phyloP scores from a whole-genome alignment of 140 eudicot species.

The Bidens hawaiensis region DNA sequence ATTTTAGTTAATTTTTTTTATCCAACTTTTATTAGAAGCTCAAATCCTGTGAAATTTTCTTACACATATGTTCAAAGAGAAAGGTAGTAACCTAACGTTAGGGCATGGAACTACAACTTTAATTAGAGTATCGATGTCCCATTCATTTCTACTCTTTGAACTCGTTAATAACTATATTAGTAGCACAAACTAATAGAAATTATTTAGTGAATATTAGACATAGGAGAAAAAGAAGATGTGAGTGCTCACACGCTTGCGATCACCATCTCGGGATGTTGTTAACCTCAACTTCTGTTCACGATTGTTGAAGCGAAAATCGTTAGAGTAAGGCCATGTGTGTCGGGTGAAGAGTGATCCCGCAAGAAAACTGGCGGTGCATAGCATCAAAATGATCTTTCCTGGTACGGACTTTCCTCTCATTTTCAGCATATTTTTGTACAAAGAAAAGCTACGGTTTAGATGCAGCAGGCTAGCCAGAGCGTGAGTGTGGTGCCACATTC shows the following conservation, averaged over 20 bases:
- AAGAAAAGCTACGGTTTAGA: background rate
- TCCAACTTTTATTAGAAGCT: no score
- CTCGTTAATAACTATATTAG: no score
- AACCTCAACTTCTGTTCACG: conserved; percentile 25
- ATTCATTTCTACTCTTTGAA: no score
- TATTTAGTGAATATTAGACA: no score
- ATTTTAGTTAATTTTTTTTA: no score
- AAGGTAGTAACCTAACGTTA: no score
- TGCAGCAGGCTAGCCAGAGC: background rate
- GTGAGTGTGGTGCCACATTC: background rate
- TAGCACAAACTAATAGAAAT: no score
- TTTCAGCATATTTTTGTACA: conserved; percentile 28
- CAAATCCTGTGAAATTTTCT: no score
- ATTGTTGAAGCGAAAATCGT: conserved; percentile 18
- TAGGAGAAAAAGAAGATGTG: background rate
- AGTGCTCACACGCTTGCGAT: conserved; percentile 55
- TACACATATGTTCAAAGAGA: no score
- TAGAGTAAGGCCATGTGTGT: conserved; percentile 35
- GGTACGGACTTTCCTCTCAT: conserved; percentile 53
- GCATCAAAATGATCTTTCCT: conserved; percentile 41
- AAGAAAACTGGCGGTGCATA: conserved; percentile 66
- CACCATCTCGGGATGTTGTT: conserved; percentile 30
- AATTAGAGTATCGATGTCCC: no score
- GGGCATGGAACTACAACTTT: no score
- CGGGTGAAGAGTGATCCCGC: conserved; percentile 58